A percentile compares a stretch with the other conserved stretches of the same genome.
Evolutionary conservation across 495 filamentous ascomycete genomes (phyloP).

Genomic region (Sordaria brevicollis): DNA sequence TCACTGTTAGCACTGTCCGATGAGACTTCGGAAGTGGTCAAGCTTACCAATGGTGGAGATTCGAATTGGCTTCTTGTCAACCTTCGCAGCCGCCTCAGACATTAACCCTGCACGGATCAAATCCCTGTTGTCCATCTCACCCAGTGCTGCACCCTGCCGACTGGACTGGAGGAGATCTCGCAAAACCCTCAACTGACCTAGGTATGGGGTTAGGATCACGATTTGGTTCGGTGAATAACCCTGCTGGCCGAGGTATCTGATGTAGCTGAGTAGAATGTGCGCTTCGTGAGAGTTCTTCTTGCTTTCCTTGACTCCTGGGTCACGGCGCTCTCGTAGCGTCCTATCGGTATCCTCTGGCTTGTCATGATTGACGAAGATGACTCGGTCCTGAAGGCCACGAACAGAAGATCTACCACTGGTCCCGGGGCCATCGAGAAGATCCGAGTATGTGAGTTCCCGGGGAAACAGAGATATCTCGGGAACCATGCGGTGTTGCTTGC

Average conservation of each 20-base stretch:
- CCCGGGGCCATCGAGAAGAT: conserved; percentile 46
- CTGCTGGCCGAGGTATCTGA: conserved; percentile 66
- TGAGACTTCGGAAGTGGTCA: not conserved
- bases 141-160: conserved; percentile 47
- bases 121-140: conserved; percentile 61
- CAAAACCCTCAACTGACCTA: conserved; percentile 56
- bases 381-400: conserved; percentile 47
- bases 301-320: conserved; percentile 37
- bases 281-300: conserved; percentile 62
- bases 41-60: conserved; percentile 56
- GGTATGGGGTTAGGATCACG: conserved; percentile 67
- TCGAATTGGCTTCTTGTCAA: conserved; percentile 40
- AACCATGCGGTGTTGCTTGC: conserved; percentile 60
- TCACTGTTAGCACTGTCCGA: not conserved
- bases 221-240: conserved; percentile 58
- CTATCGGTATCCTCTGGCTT: conserved; percentile 38
- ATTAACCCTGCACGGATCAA: conserved; percentile 56
- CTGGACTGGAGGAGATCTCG: conserved; percentile 36
- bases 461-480: conserved; percentile 59
- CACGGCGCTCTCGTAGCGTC: conserved; percentile 38
- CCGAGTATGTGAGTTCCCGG: conserved; percentile 51
- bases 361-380: conserved; percentile 59
- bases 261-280: conserved; percentile 54
- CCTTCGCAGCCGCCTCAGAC: conserved; percentile 39
- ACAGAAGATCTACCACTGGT: conserved; percentile 40